Evolutionary conservation across 441 rosid genomes (phyloP).

Genomic region (Viola pubescens): DNA sequence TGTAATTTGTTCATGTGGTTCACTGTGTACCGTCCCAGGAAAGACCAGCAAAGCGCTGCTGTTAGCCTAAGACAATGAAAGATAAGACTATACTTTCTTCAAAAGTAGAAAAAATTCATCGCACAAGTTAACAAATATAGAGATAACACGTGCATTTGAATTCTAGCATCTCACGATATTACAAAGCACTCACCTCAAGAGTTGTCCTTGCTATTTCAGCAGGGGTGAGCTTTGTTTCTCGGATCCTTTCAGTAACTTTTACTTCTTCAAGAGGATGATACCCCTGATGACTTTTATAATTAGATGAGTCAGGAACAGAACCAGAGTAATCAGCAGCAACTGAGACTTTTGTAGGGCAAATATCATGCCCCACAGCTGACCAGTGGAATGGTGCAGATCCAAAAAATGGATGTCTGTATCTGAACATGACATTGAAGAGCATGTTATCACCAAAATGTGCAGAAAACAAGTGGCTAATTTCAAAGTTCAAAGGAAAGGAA

Average conservation of each 20-base stretch:
- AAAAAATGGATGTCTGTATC: conserved; percentile 39
- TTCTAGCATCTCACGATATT: conserved; percentile 9
- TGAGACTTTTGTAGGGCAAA: conserved; percentile 59
- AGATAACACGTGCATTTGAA: neutral
- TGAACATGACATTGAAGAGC: conserved; percentile 29
- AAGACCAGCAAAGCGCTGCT: conserved; percentile 66
- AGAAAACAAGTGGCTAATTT: no score
- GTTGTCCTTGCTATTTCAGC: conserved; percentile 83
- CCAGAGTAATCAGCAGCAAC: conserved; percentile 96
- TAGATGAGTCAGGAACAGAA: conserved; percentile 82
- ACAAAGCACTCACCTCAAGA: conserved; percentile 47
- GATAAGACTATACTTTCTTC: conserved; percentile 10
- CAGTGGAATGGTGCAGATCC: conserved; percentile 51
- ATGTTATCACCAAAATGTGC: no score
- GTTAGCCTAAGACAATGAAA: conserved; percentile 51
- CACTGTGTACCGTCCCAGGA: conserved; percentile 73
- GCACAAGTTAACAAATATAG: conserved; percentile 1
- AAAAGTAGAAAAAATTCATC: conserved; percentile 2
- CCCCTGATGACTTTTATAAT: conserved; percentile 39
- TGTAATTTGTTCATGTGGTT: conserved; percentile 74
- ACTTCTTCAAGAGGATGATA: conserved; percentile 93
- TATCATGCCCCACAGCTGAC: conserved; percentile 45
- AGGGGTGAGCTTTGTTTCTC: conserved; percentile 54
- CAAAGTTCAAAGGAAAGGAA: no score
- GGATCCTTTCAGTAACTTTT: conserved; percentile 45